These are phyloP conservation scores for Solanum sitiens DNA, from an alignment of 257 asterid genomes.

Conservation along the genomic window DNA sequence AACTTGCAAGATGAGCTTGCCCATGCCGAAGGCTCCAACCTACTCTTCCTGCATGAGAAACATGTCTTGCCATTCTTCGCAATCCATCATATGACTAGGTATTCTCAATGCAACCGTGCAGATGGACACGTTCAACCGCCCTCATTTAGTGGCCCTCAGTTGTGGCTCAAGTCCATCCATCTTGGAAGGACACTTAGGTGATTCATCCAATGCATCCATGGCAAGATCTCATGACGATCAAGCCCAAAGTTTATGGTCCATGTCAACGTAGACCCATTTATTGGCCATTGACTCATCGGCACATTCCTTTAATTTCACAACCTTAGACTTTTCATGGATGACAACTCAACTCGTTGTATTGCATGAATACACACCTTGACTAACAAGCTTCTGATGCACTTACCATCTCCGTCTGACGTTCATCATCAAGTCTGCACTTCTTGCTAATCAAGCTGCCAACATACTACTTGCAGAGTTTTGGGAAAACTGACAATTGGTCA, in stretches of 20 bases:
- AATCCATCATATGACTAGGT: not conserved
- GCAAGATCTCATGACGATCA: not conserved
- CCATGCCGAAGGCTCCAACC: not conserved
- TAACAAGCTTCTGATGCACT: not conserved
- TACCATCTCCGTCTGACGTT: not conserved
- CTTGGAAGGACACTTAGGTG: not conserved
- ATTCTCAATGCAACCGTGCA: not conserved
- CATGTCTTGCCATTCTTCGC: not conserved
- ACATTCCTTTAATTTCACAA: not conserved
- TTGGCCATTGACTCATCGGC: not conserved
- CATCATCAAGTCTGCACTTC: not conserved
- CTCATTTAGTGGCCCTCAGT: not conserved
- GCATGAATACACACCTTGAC: too few relatives aligned
- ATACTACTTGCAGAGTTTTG: not conserved
- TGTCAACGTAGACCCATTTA: not conserved
- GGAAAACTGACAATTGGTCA: not conserved
- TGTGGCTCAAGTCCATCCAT: not conserved
- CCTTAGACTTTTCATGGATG: not conserved
- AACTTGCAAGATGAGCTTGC: not conserved
- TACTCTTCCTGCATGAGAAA: too few relatives aligned
- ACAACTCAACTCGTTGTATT: not conserved
- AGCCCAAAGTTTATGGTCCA: not conserved
- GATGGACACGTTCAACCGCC: not conserved
- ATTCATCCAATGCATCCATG: not conserved
- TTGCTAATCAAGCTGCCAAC: not conserved